Evolutionary conservation across 345 rosid species (phyloP).

Genomic region (Erysimum cheiranthoides): DNA sequence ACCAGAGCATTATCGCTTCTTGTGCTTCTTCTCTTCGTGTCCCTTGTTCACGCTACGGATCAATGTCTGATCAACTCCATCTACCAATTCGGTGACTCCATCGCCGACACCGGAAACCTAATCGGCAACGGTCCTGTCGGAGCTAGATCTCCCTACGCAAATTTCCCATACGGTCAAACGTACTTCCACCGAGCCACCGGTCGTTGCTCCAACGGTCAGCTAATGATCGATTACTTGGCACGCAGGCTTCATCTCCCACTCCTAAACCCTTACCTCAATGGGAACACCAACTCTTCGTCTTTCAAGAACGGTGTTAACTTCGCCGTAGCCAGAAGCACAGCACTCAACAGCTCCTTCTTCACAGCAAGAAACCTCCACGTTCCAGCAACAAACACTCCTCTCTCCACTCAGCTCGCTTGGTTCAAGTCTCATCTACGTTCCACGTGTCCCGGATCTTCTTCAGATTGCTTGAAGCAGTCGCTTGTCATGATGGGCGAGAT

Average conservation of each 20-base stretch:
- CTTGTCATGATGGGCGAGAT: constrained; percentile 51
- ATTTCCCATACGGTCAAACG: constrained; percentile 46
- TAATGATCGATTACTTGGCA: constrained; percentile 45
- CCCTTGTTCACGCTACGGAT: neutral
- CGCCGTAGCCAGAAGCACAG: constrained; percentile 48
- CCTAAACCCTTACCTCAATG: constrained; percentile 45
- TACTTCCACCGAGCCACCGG: constrained; percentile 45
- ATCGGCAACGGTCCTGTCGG: constrained; percentile 28
- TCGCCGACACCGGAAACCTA: constrained; percentile 43
- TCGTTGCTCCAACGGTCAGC: constrained; percentile 45
- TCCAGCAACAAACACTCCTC: constrained; percentile 45
- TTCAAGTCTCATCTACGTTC: constrained; percentile 41
- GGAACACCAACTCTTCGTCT: constrained; percentile 10
- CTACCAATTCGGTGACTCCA: constrained; percentile 44
- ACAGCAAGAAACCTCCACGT: constrained; percentile 24
- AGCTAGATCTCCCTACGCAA: constrained; percentile 23
- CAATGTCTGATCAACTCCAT: constrained; percentile 32
- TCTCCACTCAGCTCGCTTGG: constrained; percentile 44
- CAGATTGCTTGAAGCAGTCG: constrained; percentile 32
- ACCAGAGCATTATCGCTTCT: constrained; percentile 17
- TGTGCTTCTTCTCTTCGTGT: constrained; percentile 8
- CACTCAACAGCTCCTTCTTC: constrained; percentile 31
- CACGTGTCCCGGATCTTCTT: constrained; percentile 19
- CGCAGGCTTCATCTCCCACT: constrained; percentile 39
- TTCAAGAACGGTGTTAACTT: constrained; percentile 45